These are phyloP conservation scores for Xylariaceae sp. DNA, from an alignment of 2,329 filamentous ascomycete species.

Conservation along the genomic window DNA sequence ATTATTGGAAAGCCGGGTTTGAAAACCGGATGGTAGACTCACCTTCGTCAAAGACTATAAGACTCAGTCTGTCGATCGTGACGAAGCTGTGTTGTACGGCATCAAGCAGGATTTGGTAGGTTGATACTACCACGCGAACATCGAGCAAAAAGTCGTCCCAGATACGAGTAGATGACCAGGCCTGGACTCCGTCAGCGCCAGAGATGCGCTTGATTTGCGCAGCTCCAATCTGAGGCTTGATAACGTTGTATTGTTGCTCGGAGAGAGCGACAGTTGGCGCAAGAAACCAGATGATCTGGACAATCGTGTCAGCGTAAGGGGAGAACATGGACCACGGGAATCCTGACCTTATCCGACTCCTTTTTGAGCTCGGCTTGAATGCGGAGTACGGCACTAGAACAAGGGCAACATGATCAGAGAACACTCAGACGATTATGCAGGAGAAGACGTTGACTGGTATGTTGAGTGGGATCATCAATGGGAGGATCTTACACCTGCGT, in stretches of 20 bases:
- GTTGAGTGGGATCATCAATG: background rate
- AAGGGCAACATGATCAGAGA: background rate
- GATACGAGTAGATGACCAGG: constrained; percentile 61
- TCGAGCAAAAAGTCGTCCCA: constrained; percentile 65
- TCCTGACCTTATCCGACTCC: constrained; percentile 49
- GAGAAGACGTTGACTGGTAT: background rate
- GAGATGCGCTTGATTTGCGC: constrained; percentile 58
- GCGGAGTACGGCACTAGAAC: constrained; percentile 57
- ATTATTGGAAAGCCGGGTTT: constrained; percentile 20
- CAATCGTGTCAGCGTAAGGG: constrained; percentile 15
- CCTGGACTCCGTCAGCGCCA: constrained; percentile 63
- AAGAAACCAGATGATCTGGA: constrained; percentile 65
- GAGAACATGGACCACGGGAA: background rate
- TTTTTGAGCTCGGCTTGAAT: constrained; percentile 60
- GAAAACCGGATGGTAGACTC: constrained; percentile 15
- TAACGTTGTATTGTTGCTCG: constrained; percentile 57
- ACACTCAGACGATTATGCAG: background rate
- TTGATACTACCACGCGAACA: constrained; percentile 69
- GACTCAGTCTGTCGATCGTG: constrained; percentile 53
- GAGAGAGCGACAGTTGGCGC: constrained; percentile 65
- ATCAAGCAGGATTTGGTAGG: constrained; percentile 68
- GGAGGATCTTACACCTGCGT: constrained; percentile 60
- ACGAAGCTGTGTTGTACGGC: constrained; percentile 73
- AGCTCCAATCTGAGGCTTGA: constrained; percentile 55
- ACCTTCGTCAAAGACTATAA: constrained; percentile 85